Percentiles rank a stretch among this genome's conserved stretches.
phyloP scores from a whole-genome alignment of 2,329 filamentous ascomycete species.

The Fonsecaea pedrosoi region DNA sequence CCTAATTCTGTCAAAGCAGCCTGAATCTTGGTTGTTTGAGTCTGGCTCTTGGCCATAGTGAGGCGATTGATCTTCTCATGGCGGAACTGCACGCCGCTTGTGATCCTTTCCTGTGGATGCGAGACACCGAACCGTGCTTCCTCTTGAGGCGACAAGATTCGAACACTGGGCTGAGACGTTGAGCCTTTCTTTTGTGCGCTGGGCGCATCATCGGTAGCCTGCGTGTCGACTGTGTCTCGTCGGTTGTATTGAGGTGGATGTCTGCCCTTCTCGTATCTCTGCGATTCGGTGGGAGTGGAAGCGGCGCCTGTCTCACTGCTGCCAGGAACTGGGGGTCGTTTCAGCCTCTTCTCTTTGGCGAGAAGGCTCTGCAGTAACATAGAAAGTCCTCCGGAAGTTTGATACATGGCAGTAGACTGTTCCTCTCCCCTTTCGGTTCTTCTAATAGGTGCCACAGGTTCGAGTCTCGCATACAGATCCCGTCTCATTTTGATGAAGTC shows the following conservation, averaged over 20 bases:
- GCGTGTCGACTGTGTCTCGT: slow-evolving; percentile 39
- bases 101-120: slow-evolving; percentile 81
- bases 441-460: slow-evolving; percentile 74
- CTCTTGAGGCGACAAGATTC: slow-evolving; percentile 76
- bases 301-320: slow-evolving; percentile 61
- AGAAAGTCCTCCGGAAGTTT: slow-evolving; percentile 79
- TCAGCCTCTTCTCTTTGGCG: slow-evolving; percentile 84
- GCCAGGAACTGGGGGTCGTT: slow-evolving; percentile 74
- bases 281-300: slow-evolving; percentile 47
- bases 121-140: slow-evolving; percentile 82
- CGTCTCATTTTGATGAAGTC: slow-evolving; percentile 85
- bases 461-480: slow-evolving; percentile 84
- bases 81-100: slow-evolving; percentile 86
- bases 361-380: slow-evolving; percentile 82
- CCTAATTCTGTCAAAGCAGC: slow-evolving; percentile 56
- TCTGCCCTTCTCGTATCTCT: slow-evolving; percentile 34
- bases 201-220: slow-evolving; percentile 37
- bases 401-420: slow-evolving; percentile 65
- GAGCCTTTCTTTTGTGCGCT: slow-evolving; percentile 49
- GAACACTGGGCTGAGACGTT: slow-evolving; percentile 61
- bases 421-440: slow-evolving; percentile 60
- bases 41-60: slow-evolving; percentile 58
- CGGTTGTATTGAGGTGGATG: slow-evolving; percentile 43
- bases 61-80: slow-evolving; percentile 63
- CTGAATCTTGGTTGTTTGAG: slow-evolving; percentile 57